Conservation (phyloP, 2,329 filamentous ascomycete species). For the Sporothrix pallida region DNA sequence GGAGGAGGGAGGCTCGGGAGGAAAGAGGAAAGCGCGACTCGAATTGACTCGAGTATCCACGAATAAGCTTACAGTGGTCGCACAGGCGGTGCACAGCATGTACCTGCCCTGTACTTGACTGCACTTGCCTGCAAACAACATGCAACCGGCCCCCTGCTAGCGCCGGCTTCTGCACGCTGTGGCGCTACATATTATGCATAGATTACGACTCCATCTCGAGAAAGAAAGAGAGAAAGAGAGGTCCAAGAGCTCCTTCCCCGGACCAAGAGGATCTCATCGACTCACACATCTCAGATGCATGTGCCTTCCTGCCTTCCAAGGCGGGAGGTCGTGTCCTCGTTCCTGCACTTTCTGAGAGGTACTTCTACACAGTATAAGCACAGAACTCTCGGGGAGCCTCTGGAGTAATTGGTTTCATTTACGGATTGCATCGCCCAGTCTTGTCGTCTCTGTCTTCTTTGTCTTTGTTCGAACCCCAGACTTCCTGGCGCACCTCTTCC, state of each 20-base stretch:
- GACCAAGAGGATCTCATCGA: not conserved
- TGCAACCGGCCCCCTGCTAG: slow-evolving; percentile 20
- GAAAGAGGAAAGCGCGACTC: not conserved
- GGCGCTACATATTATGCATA: slow-evolving; percentile 21
- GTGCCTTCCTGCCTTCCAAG: too few species aligned
- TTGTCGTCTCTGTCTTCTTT: not conserved
- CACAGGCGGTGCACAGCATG: not conserved
- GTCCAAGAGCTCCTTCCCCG: not conserved
- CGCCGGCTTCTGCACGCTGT: slow-evolving; percentile 19
- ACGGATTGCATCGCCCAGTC: not conserved
- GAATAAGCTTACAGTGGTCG: slow-evolving; percentile 9
- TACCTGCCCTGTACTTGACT: not conserved
- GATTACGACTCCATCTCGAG: slow-evolving; percentile 9
- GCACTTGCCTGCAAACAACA: not conserved
- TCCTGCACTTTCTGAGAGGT: not conserved
- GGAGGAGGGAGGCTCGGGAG: not conserved
- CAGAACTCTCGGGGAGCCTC: not conserved
- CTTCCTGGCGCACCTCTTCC: not conserved
- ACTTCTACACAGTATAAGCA: not conserved
- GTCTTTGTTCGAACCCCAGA: not conserved
- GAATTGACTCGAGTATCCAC: too few species aligned
- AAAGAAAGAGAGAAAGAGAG: not conserved
- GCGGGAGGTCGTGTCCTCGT: not conserved
- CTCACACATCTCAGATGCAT: too few species aligned
- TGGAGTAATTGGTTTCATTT: not conserved